A percentile compares a stretch with the other conserved stretches of the same genome.
Evolutionary conservation across 129 eudicot genomes (phyloP).

Genomic region (Saussurea involucrata): DNA sequence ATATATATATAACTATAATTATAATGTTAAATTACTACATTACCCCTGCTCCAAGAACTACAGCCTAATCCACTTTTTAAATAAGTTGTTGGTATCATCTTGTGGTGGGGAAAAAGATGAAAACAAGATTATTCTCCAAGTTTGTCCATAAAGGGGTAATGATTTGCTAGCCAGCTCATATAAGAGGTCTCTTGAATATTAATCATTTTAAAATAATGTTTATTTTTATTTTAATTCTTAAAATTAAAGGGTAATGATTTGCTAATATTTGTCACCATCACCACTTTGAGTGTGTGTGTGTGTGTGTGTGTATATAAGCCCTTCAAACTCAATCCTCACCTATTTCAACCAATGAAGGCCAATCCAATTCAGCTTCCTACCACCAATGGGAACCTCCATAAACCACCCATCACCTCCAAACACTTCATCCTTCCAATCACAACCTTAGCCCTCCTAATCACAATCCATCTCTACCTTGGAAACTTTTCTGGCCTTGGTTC

Average conservation of each 20-base stretch:
- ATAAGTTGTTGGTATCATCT: slow-evolving; percentile 2
- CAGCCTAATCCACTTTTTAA: not conserved
- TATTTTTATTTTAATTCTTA: not conserved
- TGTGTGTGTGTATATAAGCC: no score
- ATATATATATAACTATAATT: not conserved
- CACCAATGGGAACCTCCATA: slow-evolving; percentile 26
- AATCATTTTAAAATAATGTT: not conserved
- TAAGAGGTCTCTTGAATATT: slow-evolving; percentile 16
- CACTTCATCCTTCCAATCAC: slow-evolving; percentile 32
- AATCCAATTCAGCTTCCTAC: slow-evolving; percentile 38
- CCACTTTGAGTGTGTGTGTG: slow-evolving; percentile 25
- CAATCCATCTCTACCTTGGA: slow-evolving; percentile 29
- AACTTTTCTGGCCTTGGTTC: slow-evolving; percentile 17
- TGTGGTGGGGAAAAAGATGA: slow-evolving; percentile 29
- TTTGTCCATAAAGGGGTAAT: slow-evolving; percentile 28
- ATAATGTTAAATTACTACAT: slow-evolving; percentile 8
- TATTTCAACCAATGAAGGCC: slow-evolving; percentile 46
- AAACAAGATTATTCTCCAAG: slow-evolving; percentile 31
- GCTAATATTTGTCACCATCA: slow-evolving; percentile 41
- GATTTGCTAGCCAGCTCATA: slow-evolving; percentile 41
- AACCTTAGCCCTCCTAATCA: slow-evolving; percentile 35
- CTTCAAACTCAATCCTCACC: slow-evolving; percentile 19
- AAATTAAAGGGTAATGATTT: slow-evolving; percentile 21
- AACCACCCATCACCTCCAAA: slow-evolving; percentile 29
- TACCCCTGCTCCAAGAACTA: slow-evolving; percentile 3